Evolutionary conservation across 2,329 filamentous ascomycete species (phyloP).

Genomic region (Microdochium bolleyi): DNA sequence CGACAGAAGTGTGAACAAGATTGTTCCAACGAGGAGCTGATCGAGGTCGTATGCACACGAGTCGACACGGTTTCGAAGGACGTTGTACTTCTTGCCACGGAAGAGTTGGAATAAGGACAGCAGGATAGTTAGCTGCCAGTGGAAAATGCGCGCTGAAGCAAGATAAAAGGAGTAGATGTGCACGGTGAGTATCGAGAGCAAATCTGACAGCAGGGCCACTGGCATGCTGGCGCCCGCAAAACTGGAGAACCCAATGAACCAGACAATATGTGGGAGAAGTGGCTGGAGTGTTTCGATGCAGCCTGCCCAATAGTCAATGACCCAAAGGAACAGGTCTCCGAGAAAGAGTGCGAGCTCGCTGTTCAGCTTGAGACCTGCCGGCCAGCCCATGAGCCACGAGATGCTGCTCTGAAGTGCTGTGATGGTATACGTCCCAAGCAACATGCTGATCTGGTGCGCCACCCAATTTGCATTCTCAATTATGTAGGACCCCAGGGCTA

Average conservation of each 20-base stretch:
- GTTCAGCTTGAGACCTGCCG: slow-evolving; percentile 90
- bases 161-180: slow-evolving; percentile 99
- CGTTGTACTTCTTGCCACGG: slow-evolving; percentile 94
- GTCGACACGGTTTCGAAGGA: slow-evolving; percentile 93
- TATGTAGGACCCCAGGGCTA: slow-evolving; percentile 91
- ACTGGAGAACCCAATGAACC: slow-evolving; percentile 87
- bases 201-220: slow-evolving; percentile 88
- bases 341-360: slow-evolving; percentile 89
- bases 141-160: slow-evolving; percentile 91
- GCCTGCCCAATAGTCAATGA: slow-evolving; percentile 95
- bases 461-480: slow-evolving; percentile 89
- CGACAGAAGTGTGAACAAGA: slow-evolving; percentile 90
- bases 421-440: slow-evolving; percentile 78
- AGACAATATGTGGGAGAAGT: slow-evolving; percentile 76
- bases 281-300: slow-evolving; percentile 74
- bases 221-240: slow-evolving; percentile 97
- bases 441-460: slow-evolving; percentile 66
- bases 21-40: slow-evolving; percentile 91
- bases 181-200: slow-evolving; percentile 82
- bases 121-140: slow-evolving; percentile 97
- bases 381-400: slow-evolving; percentile 91
- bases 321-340: slow-evolving; percentile 93
- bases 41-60: slow-evolving; percentile 98
- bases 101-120: slow-evolving; percentile 98
- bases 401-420: slow-evolving; percentile 84